These are phyloP conservation scores for Acorus calamus DNA, from an alignment of 106 monocot genomes.

Conservation along the genomic window DNA sequence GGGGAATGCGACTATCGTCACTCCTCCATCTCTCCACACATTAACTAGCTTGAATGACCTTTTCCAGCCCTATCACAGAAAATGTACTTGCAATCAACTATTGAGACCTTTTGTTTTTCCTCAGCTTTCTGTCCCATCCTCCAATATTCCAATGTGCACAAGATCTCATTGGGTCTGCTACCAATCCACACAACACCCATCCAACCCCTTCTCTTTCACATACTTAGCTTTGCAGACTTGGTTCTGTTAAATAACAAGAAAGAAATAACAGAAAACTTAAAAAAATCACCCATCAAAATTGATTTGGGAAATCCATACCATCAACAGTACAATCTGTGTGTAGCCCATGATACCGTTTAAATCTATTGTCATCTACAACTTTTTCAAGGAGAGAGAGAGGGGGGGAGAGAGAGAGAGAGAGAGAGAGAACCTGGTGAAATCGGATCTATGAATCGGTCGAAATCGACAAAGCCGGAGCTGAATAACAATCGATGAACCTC, in stretches of 20 bases:
- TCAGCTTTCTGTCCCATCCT: constrained; percentile 59
- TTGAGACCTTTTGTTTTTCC: constrained; percentile 36
- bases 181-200: background rate
- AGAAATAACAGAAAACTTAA: background rate
- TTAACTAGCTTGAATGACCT: background rate
- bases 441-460: too few species aligned
- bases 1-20: too few species aligned
- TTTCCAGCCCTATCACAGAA: constrained; percentile 25
- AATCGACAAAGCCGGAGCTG: too few species aligned
- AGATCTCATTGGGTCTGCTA: constrained; percentile 10
- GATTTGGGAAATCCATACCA: constrained; percentile 9
- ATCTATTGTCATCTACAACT: too few species aligned
- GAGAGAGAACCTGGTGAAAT: too few species aligned
- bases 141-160: constrained; percentile 15
- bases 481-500: too few species aligned
- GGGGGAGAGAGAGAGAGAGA: too few species aligned
- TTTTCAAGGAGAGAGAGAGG: too few species aligned
- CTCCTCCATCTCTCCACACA: background rate
- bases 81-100: constrained; percentile 24
- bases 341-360: too few species aligned
- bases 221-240: background rate
- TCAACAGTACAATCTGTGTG: background rate
- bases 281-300: too few species aligned
- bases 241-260: constrained; percentile 17
- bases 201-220: background rate